Evolutionary conservation across 2,329 filamentous ascomycete genomes (phyloP), one percentile per base, ranked within the genome.

Genomic region (Xylariomycetidae sp.): DNA sequence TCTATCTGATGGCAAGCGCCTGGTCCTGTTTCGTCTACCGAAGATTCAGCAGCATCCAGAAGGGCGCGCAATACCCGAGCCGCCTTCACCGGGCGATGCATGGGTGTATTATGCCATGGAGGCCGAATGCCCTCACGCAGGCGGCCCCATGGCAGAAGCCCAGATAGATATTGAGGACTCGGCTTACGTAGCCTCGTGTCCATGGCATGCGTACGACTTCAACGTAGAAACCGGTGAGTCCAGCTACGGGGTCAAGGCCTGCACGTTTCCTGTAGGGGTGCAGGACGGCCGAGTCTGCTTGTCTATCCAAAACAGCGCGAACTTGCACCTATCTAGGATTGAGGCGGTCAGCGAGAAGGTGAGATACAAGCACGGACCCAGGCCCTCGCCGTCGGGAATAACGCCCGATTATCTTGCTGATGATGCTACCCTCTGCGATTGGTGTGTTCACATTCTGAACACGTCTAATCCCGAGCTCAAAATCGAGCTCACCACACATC

Each of bases 131-230:
- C 65, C 65, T 3, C 65, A 68, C 39, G 64, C 65, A 0, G 65
- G 65, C 7, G 65, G 65, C 0, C 65, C 65, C 1, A 66, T 69
- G 64, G 49, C 57, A 5, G 63, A 67, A 13, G 63, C 64, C 1
- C 56, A 60, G 6, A 57, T 69, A 16, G 65, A 69, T 34, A 69
- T 69, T 33, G 65, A 69, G 37, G 65, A 69, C 37, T 67, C 64
- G 0, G 62, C 63, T 2, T 69, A 69, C 40, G 49, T 69, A 16
- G 64, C 58, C 13, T 67, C 64, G 2, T 69, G 65, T 38, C 65
- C 65, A 11, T 69, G 65, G 65, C 65, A 69, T 46, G 65, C 65
- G 3, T 69, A 69, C 42, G 65, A 69, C 44, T 69, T 69, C 41
- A 68, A 68, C 35, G 62, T 68, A 36, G 63, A 68, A 48, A 68